Evolutionary conservation across 306 rosid species (phyloP).

Genomic region (Fagus sylvatica): DNA sequence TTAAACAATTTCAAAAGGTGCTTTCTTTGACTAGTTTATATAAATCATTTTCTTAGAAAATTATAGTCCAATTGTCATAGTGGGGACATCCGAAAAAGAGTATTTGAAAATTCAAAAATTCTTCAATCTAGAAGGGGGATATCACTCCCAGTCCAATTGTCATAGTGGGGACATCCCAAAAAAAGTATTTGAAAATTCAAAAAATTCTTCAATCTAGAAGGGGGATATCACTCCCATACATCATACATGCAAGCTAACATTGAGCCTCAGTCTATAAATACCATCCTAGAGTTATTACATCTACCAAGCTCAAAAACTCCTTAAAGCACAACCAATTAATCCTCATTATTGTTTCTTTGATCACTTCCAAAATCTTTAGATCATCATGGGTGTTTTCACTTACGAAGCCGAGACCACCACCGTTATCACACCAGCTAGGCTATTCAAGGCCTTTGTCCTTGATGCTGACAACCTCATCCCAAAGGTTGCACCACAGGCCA

Average conservation of each 20-base stretch:
- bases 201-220: not conserved
- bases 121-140: no score
- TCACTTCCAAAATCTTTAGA: not conserved
- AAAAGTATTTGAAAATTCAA: not conserved
- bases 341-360: not conserved
- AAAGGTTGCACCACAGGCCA: constrained; percentile 32
- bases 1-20: no score
- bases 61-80: no score
- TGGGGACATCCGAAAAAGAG: no score
- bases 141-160: no score
- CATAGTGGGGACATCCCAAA: not conserved
- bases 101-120: no score
- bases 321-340: not conserved
- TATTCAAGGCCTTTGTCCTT: constrained; percentile 47
- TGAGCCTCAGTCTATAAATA: not conserved
- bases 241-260: not conserved
- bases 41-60: no score
- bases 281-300: not conserved
- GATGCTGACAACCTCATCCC: constrained; percentile 45
- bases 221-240: no score
- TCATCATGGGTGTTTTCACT: constrained; percentile 49
- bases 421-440: constrained; percentile 37
- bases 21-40: no score
- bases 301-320: not conserved
- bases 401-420: constrained; percentile 34